These are phyloP conservation scores for Hagleromyces aurorensis DNA, from an alignment of 805 yeast genomes.

Conservation along the genomic window DNA sequence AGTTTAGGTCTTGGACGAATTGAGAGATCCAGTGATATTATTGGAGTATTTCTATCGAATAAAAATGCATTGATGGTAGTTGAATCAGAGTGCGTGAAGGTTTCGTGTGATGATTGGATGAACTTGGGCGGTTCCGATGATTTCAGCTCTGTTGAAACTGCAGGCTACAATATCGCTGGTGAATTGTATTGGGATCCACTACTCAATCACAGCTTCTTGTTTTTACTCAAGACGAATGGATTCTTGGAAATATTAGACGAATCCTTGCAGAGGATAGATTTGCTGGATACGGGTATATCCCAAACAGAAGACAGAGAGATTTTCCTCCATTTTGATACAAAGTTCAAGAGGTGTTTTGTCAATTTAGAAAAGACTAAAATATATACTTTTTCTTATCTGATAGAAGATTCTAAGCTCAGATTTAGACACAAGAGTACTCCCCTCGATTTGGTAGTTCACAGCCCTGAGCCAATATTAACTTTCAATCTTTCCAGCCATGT, in stretches of 20 bases:
- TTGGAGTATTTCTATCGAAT: too few relatives aligned
- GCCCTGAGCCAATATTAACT: slow-evolving; percentile 6
- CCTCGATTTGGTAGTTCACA: slow-evolving; percentile 6
- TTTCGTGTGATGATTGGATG: not conserved
- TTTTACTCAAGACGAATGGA: slow-evolving; percentile 18
- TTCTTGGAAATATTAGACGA: slow-evolving; percentile 9
- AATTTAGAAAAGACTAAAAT: slow-evolving; percentile 11
- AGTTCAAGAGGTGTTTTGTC: slow-evolving; percentile 8
- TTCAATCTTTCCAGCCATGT: slow-evolving; percentile 9
- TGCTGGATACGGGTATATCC: slow-evolving; percentile 7
- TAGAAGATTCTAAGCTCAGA: slow-evolving; percentile 2
- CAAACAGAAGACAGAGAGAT: slow-evolving; percentile 2
- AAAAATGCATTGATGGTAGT: slow-evolving; percentile 1
- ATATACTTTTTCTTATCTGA: slow-evolving; percentile 6
- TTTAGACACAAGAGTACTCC: slow-evolving; percentile 7
- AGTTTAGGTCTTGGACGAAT: too few relatives aligned
- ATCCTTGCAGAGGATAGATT: slow-evolving; percentile 9
- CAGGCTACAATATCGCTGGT: slow-evolving; percentile 16
- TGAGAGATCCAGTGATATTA: too few relatives aligned
- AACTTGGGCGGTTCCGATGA: slow-evolving; percentile 3
- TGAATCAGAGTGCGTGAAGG: not conserved
- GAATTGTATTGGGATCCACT: slow-evolving; percentile 10
- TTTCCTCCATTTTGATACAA: slow-evolving; percentile 9
- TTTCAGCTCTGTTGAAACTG: too few relatives aligned
- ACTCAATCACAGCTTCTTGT: slow-evolving; percentile 8